Evolutionary conservation across 805 yeast species (phyloP), one percentile per base, ranked within the genome.

Genomic region (Kuraishia borneana): DNA sequence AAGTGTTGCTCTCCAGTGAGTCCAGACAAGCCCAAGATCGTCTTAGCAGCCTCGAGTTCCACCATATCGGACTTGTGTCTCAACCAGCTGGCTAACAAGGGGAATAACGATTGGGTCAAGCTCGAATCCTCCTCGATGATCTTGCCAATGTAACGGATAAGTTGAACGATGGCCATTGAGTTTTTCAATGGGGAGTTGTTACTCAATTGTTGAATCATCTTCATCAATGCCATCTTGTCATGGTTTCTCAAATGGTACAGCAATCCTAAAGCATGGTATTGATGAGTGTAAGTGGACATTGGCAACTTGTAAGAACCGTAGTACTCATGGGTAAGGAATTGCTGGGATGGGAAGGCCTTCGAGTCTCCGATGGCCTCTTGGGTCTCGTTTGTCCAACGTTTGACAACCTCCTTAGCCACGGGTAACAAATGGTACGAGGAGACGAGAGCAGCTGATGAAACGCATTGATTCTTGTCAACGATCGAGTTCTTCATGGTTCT

Each of bases 261-360:
- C 47, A 92, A 68, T 18, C 96, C 96, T 45, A 92, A 65, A 3
- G 98, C 96, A 57, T 92, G 97, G 60, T 89, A 92, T 64, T 92
- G 97, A 39, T 94, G 71, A 67, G 84, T 80, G 57, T 70, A 76
- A 16, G 94, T 74, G 30, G 89, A 76, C 13, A 75, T 63, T 33
- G 89, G 81, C 40, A 70, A 55, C 37, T 68, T 69, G 36, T 69
- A 61, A 40, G 57, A 46, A 23, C 75, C 76, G 47, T 73, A 77
- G 44, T 63, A 71, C 41, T 70, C 78, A 43, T 71, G 77, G 33
- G 64, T 58, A 38, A 65, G 61, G 45, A 65, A 70, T 48, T 67
- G 75, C 38, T 60, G 56, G 21, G 62, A 41, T 3, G 73, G 72
- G 44, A 71, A 68, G 33, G 53, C 58, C 52, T 78, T 80, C 46